Percentiles rank a stretch among this genome's conserved stretches.
These are phyloP conservation scores for Hortiboletus rubellus DNA, from an alignment of 1,284 basidiomycete species.

Conservation along the genomic window DNA sequence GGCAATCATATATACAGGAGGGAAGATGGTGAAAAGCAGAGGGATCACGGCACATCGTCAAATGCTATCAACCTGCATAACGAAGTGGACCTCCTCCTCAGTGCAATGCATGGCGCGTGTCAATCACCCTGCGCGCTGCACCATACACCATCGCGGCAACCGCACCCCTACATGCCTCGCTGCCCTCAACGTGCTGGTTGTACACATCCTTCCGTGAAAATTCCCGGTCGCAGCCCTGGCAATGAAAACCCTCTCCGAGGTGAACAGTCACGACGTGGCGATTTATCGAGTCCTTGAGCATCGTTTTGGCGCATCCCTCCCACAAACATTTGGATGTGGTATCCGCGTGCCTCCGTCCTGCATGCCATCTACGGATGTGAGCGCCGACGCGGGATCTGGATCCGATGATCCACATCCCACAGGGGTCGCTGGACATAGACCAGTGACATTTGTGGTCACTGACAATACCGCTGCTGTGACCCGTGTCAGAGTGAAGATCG, in stretches of 20 bases:
- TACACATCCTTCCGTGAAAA: constrained; percentile 9
- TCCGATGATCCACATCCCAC: constrained; percentile 1
- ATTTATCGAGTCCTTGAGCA: background rate
- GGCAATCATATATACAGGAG: too few species aligned
- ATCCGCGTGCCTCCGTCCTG: background rate
- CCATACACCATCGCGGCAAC: background rate
- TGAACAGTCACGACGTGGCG: constrained; percentile 4
- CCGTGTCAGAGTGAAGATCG: too few species aligned
- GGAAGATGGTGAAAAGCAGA: too few species aligned
- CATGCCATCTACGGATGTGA: constrained; percentile 10
- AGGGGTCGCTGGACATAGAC: background rate
- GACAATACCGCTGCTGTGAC: too few species aligned
- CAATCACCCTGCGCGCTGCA: background rate
- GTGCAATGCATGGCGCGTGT: background rate
- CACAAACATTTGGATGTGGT: background rate
- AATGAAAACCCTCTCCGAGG: background rate
- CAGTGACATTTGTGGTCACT: too few species aligned
- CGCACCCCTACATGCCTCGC: background rate
- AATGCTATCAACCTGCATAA: background rate
- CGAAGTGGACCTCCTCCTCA: background rate
- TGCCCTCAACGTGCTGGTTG: background rate
- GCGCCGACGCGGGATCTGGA: constrained; percentile 1
- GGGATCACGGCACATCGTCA: too few species aligned
- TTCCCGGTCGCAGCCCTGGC: background rate
- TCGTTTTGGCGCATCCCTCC: too few species aligned